Conservation (phyloP, 495 filamentous ascomycete species). For the Cetradonia linearis region DNA sequence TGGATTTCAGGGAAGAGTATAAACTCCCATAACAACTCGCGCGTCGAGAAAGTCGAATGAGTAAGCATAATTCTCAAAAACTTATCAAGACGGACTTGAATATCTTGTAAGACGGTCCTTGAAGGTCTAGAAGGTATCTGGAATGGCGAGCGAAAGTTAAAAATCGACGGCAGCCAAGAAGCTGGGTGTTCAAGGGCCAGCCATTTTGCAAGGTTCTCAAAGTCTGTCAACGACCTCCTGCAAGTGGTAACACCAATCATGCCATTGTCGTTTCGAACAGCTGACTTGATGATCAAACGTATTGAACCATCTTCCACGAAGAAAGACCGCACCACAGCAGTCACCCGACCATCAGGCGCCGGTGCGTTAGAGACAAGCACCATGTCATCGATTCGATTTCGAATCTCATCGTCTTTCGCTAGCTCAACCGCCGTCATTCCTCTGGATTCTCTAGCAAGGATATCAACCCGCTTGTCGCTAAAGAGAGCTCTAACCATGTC, state of each 20-base stretch:
- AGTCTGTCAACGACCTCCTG: slow-evolving; percentile 78
- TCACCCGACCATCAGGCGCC: slow-evolving; percentile 67
- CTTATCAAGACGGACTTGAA: slow-evolving; percentile 74
- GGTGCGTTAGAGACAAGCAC: slow-evolving; percentile 67
- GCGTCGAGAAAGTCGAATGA: slow-evolving; percentile 90
- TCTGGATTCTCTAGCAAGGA: slow-evolving; percentile 70
- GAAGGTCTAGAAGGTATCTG: slow-evolving; percentile 89
- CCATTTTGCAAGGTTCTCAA: slow-evolving; percentile 80
- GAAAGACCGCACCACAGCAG: slow-evolving; percentile 90
- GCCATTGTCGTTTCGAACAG: slow-evolving; percentile 52
- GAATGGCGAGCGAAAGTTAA: slow-evolving; percentile 73
- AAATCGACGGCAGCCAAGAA: slow-evolving; percentile 80
- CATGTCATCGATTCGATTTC: slow-evolving; percentile 91
- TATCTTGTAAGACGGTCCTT: slow-evolving; percentile 72
- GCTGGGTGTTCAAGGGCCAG: slow-evolving; percentile 88
- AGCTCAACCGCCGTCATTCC: slow-evolving; percentile 93
- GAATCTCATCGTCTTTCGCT: slow-evolving; percentile 95
- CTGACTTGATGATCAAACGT: slow-evolving; percentile 87
- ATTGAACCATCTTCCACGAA: slow-evolving; percentile 96
- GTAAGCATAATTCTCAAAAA: slow-evolving; percentile 77
- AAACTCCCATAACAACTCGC: slow-evolving; percentile 99
- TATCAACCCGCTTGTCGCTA: slow-evolving; percentile 75
- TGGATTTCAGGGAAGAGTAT: slow-evolving; percentile 94
- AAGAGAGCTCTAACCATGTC: slow-evolving; percentile 87
- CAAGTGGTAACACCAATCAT: slow-evolving; percentile 69